Base-by-base conservation (phyloP, 2,329 filamentous ascomycete genomes). In the Cladophialophora bantiana region DNA sequence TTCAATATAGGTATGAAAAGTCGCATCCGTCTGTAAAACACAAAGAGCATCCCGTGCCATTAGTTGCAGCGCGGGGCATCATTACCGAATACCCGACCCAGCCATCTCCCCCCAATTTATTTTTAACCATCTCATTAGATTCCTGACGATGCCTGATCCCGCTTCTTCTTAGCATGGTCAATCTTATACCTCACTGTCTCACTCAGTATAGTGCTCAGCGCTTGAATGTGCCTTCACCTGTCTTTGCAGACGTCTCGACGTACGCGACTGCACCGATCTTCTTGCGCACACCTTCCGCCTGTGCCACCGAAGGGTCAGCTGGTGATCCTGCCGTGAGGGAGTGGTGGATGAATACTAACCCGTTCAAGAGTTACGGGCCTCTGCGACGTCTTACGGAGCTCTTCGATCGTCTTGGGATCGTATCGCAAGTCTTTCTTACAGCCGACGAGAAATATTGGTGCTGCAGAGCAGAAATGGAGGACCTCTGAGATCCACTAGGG, bases 371-470 rank as follows among this genome's bases (percentile, higher is more conserved):
- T 92, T 73, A 99, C 95, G 74, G 95, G 95, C 88, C 96, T 97
- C 87, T 99, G 95, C 83, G 93, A 97, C 65, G 94, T 98, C 91
- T 98, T 98, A 86, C 92, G 90, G 77, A 99, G 90, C 87, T 98
- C 95, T 83, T 97, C 94, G 77, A 96, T 96, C 72, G 93, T 97
- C 91, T 97, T 97, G 80, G 89, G 88, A 84, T 99, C 95, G 83
- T 96, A 91, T 83, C 95, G 93, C 78, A 99, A 85, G 90, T 99
- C 95, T 89, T 95, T 97, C 90, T 99, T 99, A 87, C 94, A 98
- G 73, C 95, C 95, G 74, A 99, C 95, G 69, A 99, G 90, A 82
- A 99, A 96, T 84, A 98, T 97, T 76, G 95, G 95, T 69, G 98
- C 92, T 74, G 94, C 94, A 81, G 95, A 92, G 89, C 95, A 99